Base-by-base conservation (phyloP, 2,329 filamentous ascomycete species). In the Aspergillus sp. region DNA sequence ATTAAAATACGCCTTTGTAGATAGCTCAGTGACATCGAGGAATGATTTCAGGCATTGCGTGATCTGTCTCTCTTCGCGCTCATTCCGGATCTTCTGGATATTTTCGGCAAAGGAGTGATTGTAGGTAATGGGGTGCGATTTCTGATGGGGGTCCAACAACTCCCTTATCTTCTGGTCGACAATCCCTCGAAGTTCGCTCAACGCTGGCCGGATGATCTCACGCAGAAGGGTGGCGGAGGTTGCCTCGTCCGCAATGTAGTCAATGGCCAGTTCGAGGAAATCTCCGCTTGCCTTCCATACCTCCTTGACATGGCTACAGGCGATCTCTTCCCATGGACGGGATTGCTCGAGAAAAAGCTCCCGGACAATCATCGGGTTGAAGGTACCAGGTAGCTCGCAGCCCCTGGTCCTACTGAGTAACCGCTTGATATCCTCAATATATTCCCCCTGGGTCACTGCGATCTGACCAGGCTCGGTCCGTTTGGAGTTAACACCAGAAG, bases 301-400 rank as follows among this genome's bases (percentile, higher is more conserved):
- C 0, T 46, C 58, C 4, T 60, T 49, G 33, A 74, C 60, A 42
- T 74, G 70, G 0, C 48, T 35, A 2, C 35, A 43, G 3, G 61
- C 66, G 3, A 76, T 68, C 0, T 44, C 28, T 34, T 70, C 58
- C 83, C 81, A 86, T 0, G 73, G 74, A 6, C 51, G 43, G 0
- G 74, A 80, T 45, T 86, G 81, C 37, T 82, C 73, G 13, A 65
- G 64, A 54, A 86, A 86, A 0, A 87, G 58, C 19, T 83, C 75
- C 0, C 67, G 65, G 0, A 86, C 71, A 7, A 85, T 64, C 42
- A 79, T 57, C 0, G 81, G 75, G 46, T 82, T 82, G 59, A 81
- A 84, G 0, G 69, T 78, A 0, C 82, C 79, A 0, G 79, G 77
- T 0, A 86, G 61, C 54, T 86, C 83, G 5, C 73, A 63, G 1